Percentiles rank a stretch among this genome's conserved stretches.
phyloP scores from a whole-genome alignment of 352 stramenopile genomes.

The Phytophthora niederhauseri region DNA sequence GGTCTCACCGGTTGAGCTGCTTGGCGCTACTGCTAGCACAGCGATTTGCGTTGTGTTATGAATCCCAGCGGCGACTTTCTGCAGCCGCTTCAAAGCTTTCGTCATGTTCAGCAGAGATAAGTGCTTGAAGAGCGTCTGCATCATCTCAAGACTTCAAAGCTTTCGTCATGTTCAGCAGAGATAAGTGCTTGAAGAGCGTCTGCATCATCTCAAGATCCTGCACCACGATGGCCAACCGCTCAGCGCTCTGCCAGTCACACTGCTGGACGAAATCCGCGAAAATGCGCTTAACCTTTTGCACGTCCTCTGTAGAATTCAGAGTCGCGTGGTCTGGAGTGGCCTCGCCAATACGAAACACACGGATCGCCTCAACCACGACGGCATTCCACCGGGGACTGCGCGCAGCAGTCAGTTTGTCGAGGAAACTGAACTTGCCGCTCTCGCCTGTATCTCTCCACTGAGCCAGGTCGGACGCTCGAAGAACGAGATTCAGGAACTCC shows the following conservation, averaged over 20 bases:
- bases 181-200: constrained; percentile 37
- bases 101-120: constrained; percentile 46
- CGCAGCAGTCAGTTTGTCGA: constrained; percentile 38
- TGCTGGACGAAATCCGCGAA: constrained; percentile 43
- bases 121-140: constrained; percentile 39
- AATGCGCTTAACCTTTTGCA: constrained; percentile 14
- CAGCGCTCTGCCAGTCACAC: constrained; percentile 55
- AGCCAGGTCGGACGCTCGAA: constrained; percentile 44
- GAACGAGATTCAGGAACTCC: constrained; percentile 53
- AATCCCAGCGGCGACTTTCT: constrained; percentile 25
- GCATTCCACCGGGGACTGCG: constrained; percentile 46
- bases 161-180: constrained; percentile 52
- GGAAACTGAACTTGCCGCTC: constrained; percentile 12
- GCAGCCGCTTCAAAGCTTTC: constrained; percentile 63
- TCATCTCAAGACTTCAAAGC: constrained; percentile 62
- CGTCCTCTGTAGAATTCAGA: constrained; percentile 9
- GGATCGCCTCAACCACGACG: constrained; percentile 54
- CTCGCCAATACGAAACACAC: constrained; percentile 39
- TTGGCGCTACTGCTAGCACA: neutral
- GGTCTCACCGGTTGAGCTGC: neutral
- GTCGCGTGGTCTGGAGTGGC: neutral
- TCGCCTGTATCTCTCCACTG: constrained; percentile 10
- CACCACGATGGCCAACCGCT: constrained; percentile 37
- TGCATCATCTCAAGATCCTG: constrained; percentile 38
- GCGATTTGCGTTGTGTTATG: neutral